Evolutionary conservation across 352 stramenopile genomes (phyloP).

Genomic region (Phytophthora pini): DNA sequence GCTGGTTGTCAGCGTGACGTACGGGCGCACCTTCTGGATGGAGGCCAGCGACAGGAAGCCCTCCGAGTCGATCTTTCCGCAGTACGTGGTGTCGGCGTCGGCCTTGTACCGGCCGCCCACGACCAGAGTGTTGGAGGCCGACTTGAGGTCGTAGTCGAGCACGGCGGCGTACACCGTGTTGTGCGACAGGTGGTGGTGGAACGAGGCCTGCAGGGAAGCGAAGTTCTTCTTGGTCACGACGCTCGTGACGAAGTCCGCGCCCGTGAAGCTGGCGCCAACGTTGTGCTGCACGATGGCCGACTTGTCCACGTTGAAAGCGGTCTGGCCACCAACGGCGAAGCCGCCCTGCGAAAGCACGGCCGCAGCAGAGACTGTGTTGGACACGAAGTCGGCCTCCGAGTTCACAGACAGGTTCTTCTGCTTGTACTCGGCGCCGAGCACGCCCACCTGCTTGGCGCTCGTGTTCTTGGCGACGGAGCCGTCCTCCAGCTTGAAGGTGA

Average conservation of each 20-base stretch:
- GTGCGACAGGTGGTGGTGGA: slow-evolving; percentile 84
- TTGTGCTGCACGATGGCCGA: slow-evolving; percentile 82
- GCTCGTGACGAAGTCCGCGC: slow-evolving; percentile 71
- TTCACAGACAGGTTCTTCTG: slow-evolving; percentile 76
- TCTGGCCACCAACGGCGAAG: slow-evolving; percentile 73
- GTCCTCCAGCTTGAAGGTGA: slow-evolving; percentile 88
- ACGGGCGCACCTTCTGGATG: slow-evolving; percentile 83
- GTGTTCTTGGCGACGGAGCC: slow-evolving; percentile 81
- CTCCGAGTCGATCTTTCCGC: slow-evolving; percentile 85
- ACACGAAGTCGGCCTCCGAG: slow-evolving; percentile 78
- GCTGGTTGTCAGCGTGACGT: slow-evolving; percentile 75
- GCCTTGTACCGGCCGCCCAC: slow-evolving; percentile 81
- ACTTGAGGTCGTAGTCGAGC: slow-evolving; percentile 88
- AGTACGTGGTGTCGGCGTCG: slow-evolving; percentile 80
- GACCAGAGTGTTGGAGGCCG: slow-evolving; percentile 77
- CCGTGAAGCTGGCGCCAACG: slow-evolving; percentile 74
- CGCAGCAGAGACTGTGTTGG: slow-evolving; percentile 67
- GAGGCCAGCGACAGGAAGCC: slow-evolving; percentile 77
- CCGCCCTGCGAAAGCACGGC: slow-evolving; percentile 64
- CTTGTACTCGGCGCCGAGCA: slow-evolving; percentile 85
- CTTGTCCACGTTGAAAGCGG: slow-evolving; percentile 85
- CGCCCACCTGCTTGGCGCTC: slow-evolving; percentile 70
- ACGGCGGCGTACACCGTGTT: slow-evolving; percentile 80
- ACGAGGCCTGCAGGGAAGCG: slow-evolving; percentile 72
- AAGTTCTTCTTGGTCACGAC: slow-evolving; percentile 89